phyloP scores from a whole-genome alignment of 2,329 filamentous ascomycete genomes.

The Cladosporium austrohemisphaericum region DNA sequence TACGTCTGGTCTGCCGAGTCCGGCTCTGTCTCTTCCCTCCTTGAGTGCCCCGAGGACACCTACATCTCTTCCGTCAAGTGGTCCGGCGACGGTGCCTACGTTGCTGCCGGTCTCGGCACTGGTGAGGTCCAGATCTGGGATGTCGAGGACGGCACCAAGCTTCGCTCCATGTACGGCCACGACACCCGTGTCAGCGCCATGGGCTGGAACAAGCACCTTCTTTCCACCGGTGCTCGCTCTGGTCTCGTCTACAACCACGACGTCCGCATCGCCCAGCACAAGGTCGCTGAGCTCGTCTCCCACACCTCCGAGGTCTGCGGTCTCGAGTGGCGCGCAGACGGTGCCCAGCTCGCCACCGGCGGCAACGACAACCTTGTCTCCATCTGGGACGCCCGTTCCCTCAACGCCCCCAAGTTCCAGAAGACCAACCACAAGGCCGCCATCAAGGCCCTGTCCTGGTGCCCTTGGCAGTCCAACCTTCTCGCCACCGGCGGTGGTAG shows the following conservation, averaged over 20 bases:
- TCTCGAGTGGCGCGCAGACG: constrained; percentile 95
- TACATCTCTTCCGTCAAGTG: constrained; percentile 99
- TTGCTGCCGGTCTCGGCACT: constrained; percentile 88
- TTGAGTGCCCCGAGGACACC: constrained; percentile 85
- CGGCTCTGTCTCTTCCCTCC: constrained; percentile 79
- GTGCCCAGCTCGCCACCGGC: constrained; percentile 92
- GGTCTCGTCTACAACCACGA: constrained; percentile 98
- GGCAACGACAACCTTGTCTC: constrained; percentile 98
- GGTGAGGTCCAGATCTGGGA: constrained; percentile 99
- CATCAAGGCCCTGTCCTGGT: constrained; percentile 97
- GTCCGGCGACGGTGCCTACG: constrained; percentile 95
- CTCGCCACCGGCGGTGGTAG: constrained; percentile 94
- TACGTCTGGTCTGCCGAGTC: constrained; percentile 98
- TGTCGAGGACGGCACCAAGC: constrained; percentile 88
- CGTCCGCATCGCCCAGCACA: constrained; percentile 95
- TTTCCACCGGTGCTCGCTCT: constrained; percentile 90
- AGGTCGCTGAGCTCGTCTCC: constrained; percentile 92
- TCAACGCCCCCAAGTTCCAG: constrained; percentile 94
- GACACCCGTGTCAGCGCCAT: constrained; percentile 95
- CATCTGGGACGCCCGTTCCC: constrained; percentile 95
- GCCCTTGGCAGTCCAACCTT: constrained; percentile 97
- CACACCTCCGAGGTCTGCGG: constrained; percentile 98
- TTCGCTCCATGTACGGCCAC: constrained; percentile 97
- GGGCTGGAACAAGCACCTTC: constrained; percentile 98
- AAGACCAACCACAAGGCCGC: constrained; percentile 99